Evolutionary conservation across 179 eudicot species (phyloP).

Genomic region (Actinidia arguta): DNA sequence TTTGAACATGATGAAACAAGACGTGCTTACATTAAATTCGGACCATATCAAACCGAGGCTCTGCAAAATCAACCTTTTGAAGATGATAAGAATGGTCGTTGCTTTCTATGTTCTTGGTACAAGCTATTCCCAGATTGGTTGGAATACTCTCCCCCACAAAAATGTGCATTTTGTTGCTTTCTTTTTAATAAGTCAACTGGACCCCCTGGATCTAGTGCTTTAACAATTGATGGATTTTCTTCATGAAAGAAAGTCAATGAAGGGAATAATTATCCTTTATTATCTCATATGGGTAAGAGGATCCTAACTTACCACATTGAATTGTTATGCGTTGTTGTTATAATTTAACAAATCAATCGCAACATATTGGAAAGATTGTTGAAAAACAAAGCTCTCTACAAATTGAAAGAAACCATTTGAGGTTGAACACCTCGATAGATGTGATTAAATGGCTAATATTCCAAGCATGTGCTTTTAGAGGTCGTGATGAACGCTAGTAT

Average conservation of each 20-base stretch:
- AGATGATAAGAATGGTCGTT: background rate
- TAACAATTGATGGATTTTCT: background rate
- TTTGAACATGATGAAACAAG: background rate
- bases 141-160: background rate
- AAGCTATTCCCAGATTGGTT: background rate
- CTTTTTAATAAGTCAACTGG: background rate
- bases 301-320: background rate
- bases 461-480: too few species aligned
- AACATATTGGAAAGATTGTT: too few species aligned
- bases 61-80: background rate
- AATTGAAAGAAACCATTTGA: too few species aligned
- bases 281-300: background rate
- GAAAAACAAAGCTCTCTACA: too few species aligned
- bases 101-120: background rate
- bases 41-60: background rate
- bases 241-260: background rate
- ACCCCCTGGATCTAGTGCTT: background rate
- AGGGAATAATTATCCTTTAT: background rate
- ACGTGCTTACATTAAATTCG: background rate
- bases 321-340: too few species aligned
- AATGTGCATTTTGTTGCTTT: background rate
- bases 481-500: too few species aligned
- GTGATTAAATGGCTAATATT: too few species aligned
- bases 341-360: too few species aligned
- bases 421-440: too few species aligned